phyloP scores from a whole-genome alignment of 2,329 filamentous ascomycete species.

The Pseudocercospora eumusae region DNA sequence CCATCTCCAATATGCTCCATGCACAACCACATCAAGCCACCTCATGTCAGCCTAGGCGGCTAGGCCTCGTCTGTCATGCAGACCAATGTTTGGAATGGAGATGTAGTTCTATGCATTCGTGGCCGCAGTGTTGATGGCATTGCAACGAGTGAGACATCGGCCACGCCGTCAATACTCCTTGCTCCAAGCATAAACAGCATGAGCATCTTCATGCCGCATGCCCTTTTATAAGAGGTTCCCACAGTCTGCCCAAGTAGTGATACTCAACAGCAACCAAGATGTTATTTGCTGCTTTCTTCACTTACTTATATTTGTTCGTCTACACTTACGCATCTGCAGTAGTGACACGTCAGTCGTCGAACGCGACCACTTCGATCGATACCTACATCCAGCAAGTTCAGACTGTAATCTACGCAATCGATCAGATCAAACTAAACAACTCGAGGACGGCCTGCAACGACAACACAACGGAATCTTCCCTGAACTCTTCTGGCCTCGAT shows the following conservation, averaged over 20 bases:
- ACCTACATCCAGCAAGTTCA: neutral
- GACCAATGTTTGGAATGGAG: no score
- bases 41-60: no score
- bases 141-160: neutral
- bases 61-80: no score
- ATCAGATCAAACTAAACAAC: neutral
- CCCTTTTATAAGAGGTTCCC: neutral
- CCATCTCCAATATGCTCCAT: neutral
- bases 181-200: conserved; percentile 5
- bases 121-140: neutral
- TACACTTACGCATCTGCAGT: neutral
- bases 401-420: neutral
- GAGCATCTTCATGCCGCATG: neutral
- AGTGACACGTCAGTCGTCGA: neutral
- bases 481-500: neutral
- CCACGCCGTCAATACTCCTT: neutral
- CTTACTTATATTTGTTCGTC: neutral
- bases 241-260: no score
- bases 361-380: neutral
- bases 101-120: no score
- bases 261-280: neutral
- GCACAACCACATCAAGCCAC: neutral
- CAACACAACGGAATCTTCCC: neutral
- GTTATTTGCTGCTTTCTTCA: neutral
- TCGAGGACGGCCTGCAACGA: neutral